A percentile compares a stretch with the other conserved stretches of the same genome.
Conservation (phyloP, 495 filamentous ascomycete species). For the Daldinia loculata region DNA sequence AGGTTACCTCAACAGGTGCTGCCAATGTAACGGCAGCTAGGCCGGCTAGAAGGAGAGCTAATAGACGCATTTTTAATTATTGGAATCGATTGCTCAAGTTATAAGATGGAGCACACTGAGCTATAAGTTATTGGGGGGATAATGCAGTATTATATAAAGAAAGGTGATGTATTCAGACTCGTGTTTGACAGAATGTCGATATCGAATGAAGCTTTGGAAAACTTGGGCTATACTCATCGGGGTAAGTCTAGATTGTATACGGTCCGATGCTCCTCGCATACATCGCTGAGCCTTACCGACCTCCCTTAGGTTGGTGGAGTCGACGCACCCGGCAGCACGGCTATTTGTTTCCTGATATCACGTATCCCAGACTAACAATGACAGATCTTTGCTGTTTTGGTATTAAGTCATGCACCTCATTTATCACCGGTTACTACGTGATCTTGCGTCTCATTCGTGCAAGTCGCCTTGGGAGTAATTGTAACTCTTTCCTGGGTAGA, state of each 20-base stretch:
- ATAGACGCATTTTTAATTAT: slow-evolving; percentile 26
- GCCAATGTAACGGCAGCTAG: slow-evolving; percentile 29
- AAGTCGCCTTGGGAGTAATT: neutral
- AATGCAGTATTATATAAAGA: neutral
- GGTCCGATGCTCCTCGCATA: neutral
- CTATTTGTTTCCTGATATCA: neutral
- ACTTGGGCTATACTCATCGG: neutral
- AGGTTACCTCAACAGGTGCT: slow-evolving; percentile 26
- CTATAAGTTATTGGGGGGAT: neutral
- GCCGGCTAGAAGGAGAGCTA: slow-evolving; percentile 22
- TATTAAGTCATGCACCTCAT: neutral
- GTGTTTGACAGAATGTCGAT: neutral
- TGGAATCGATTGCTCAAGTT: neutral
- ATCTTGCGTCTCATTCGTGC: neutral
- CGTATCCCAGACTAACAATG: neutral
- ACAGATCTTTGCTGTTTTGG: slow-evolving; percentile 1
- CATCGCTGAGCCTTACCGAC: neutral
- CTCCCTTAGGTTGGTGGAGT: neutral
- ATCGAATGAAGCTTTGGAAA: neutral
- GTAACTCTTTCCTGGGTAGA: neutral
- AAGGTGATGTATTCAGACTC: neutral
- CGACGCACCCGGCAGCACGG: neutral
- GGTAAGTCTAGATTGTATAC: neutral
- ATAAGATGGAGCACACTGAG: neutral
- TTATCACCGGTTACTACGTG: neutral